These are phyloP conservation scores for Magnolia changhungtana DNA, from an alignment of 164 flowering plant genomes.

Conservation along the genomic window DNA sequence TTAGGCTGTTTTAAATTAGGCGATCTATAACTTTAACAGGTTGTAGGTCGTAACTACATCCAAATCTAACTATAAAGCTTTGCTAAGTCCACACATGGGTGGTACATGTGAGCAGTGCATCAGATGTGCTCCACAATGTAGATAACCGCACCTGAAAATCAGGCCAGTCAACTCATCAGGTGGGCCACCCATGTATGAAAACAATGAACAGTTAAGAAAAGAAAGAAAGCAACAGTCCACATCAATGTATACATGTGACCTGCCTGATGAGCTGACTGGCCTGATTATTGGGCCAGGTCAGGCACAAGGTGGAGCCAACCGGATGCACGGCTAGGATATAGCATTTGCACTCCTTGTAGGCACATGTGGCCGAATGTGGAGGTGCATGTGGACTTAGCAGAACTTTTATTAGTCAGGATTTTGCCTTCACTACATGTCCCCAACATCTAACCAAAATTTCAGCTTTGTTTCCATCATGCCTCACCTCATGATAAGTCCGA, in stretches of 20 bases:
- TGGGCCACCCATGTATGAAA: neutral
- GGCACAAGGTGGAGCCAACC: neutral
- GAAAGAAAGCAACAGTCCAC: neutral
- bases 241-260: neutral
- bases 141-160: neutral
- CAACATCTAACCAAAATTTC: neutral
- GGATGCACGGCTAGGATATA: neutral
- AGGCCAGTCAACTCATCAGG: neutral
- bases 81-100: no score
- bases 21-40: no score
- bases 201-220: neutral
- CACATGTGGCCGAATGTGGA: neutral
- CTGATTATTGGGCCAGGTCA: neutral
- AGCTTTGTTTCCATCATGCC: conserved; percentile 4
- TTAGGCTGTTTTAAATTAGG: no score
- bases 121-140: no score
- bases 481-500: conserved; percentile 91
- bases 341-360: neutral
- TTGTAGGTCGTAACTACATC: no score
- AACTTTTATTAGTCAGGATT: neutral
- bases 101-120: no score
- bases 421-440: neutral
- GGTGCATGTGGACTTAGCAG: no score
- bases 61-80: no score
- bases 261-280: neutral